Evolutionary conservation across 2,329 filamentous ascomycete genomes (phyloP).

Genomic region (Daldinia sp.): DNA sequence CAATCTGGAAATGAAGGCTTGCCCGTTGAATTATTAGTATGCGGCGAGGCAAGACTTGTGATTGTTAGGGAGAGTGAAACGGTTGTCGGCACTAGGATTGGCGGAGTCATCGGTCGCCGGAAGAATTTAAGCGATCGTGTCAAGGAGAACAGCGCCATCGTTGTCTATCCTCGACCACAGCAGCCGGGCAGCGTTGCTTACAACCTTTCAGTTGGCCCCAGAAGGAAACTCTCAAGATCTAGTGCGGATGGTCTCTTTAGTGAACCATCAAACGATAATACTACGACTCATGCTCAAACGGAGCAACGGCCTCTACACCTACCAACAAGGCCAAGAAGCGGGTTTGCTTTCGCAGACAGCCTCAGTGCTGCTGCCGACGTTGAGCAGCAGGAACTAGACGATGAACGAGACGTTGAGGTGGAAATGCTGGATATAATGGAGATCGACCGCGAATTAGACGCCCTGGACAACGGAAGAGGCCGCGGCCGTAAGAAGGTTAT

Average conservation of each 20-base stretch:
- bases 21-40: conserved; percentile 66
- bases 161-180: conserved; percentile 64
- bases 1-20: conserved; percentile 54
- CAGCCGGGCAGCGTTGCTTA: conserved; percentile 58
- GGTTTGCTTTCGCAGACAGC: conserved; percentile 65
- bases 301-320: conserved; percentile 42
- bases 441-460: conserved; percentile 70
- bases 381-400: conserved; percentile 59
- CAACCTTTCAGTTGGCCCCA: conserved; percentile 59
- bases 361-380: conserved; percentile 66
- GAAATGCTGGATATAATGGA: conserved; percentile 75
- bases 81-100: conserved; percentile 59
- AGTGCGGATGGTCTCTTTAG: conserved; percentile 26
- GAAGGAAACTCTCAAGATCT: conserved; percentile 45
- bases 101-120: conserved; percentile 53
- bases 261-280: conserved; percentile 43
- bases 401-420: conserved; percentile 65
- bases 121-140: conserved; percentile 55
- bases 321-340: conserved; percentile 50
- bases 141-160: conserved; percentile 61
- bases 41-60: conserved; percentile 68
- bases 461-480: conserved; percentile 64
- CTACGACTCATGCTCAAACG: conserved; percentile 47
- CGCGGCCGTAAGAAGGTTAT: conserved; percentile 65
- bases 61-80: conserved; percentile 67